Evolutionary conservation across 23 red algal species (phyloP), one percentile per base, ranked within the genome.

Genomic region (Pyropia haitanensis): DNA sequence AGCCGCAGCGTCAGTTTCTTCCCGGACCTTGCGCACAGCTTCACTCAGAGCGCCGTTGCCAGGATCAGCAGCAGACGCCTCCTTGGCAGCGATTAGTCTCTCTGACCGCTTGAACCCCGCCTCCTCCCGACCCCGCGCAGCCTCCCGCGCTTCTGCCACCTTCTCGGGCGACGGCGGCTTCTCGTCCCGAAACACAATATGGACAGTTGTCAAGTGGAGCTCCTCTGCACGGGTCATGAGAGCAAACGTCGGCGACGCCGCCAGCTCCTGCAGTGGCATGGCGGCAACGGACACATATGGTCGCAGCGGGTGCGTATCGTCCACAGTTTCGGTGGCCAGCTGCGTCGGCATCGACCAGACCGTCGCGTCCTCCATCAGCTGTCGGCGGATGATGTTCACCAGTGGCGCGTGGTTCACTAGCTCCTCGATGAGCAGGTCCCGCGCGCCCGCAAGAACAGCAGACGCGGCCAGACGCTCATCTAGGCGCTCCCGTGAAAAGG

Each of bases 301-400:
- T 5, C 84, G 64, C 48, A 89, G 63, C 5, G 84, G 64, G 50
- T 89, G 75, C 30, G 66, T 75, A 28, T 89, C 84, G 23, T 61
- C 84, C 3, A 89, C 84, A 58, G 71, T 63, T 62, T 48, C 39
- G 32, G 74, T 80, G 30, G 72, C 74, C 57, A 64, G 48, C 55
- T 56, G 27, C 17, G 84, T 89, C 58, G 73, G 72, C 70, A 51
- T 73, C 23, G 84, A 64, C 9, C 67, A 71, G 17, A 89, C 58
- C 27, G 65, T 62, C 57, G 57, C 57, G 39, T 46, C 39, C 39
- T 46, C 39, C 39, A 46, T 46, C 39, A 46, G 39, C 39, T 46
- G 39, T 4, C 39, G 39, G 39, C 39, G 39, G 39, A 46, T 46
- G 39, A 46, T 46, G 39, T 3, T 46, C 39, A 46, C 39, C 39